phyloP scores from a whole-genome alignment of 169 alveolate species.

The Cryptosporidium viatorum region DNA sequence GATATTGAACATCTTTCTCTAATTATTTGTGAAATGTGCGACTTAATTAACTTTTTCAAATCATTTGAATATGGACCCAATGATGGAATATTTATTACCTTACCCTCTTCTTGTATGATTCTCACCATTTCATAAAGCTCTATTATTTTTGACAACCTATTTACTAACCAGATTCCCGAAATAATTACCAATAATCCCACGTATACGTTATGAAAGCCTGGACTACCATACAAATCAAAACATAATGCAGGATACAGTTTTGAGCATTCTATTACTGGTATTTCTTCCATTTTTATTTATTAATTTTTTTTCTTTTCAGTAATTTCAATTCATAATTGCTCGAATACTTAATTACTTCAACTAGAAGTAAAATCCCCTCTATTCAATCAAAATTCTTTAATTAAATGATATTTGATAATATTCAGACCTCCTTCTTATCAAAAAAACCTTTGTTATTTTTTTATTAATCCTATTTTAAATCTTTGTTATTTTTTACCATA shows the following conservation, averaged over 20 bases:
- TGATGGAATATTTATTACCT: constrained; percentile 26
- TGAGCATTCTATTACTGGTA: constrained; percentile 17
- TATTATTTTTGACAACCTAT: constrained; percentile 23
- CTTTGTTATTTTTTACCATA: neutral
- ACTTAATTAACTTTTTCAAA: constrained; percentile 24
- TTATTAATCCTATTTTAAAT: neutral
- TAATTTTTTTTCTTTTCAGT: neutral
- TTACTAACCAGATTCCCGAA: neutral
- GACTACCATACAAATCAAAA: constrained; percentile 48
- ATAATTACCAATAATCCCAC: constrained; percentile 8
- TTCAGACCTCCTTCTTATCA: neutral
- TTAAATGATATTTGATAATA: neutral
- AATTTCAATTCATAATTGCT: neutral
- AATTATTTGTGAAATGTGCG: constrained; percentile 52
- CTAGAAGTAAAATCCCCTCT: neutral
- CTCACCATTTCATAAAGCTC: constrained; percentile 54
- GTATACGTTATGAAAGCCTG: constrained; percentile 58
- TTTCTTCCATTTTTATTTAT: neutral
- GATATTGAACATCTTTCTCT: constrained; percentile 60
- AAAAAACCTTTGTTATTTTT: neutral
- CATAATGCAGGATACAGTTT: constrained; percentile 44
- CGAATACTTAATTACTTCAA: neutral
- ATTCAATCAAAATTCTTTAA: neutral
- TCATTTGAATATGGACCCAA: constrained; percentile 70
- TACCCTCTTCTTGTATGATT: constrained; percentile 48